Evolutionary conservation across 139 green algal species (phyloP), one percentile per base, ranked within the genome.

Genomic region (Chlamydomonas incerta): DNA sequence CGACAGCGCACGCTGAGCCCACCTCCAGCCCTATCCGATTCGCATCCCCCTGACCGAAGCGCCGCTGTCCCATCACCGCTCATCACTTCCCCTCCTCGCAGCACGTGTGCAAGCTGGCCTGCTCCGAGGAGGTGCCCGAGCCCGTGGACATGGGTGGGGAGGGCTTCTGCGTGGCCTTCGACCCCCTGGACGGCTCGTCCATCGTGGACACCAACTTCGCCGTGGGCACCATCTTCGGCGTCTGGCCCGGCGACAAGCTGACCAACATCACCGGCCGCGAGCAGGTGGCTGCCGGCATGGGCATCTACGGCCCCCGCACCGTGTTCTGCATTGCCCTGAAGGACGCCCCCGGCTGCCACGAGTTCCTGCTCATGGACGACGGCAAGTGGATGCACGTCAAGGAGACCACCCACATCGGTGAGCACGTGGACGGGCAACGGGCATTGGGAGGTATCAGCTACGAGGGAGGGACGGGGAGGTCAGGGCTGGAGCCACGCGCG

Each of bases 171-270:
- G 96, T 99, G 26, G 96, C 96, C 46, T 99, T 98, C 85, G 96
- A 99, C 92, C 96, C 96, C 58, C 94, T 99, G 72, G 96, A 99
- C 83, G 96, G 96, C 87, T 97, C 93, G 80, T 98, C 95, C 90
- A 98, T 99, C 80, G 95, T 99, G 33, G 96, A 98, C 94, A 98
- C 96, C 86, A 99, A 99, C 95, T 99, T 99, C 87, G 92, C 96
- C 1, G 96, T 98, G 21, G 96, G 96, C 87, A 98, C 95, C 89
- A 98, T 99, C 92, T 97, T 99, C 62, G 96, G 96, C 71, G 93
- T 99, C 62, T 98, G 96, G 95, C 96, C 96, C 58, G 96, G 96
- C 28, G 91, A 95, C 90, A 93, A 96, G 82, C 91, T 98, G 67
- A 93, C 76, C n/a, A 91, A 90, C 87, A 93, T 97, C 87, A 96